phyloP scores from a whole-genome alignment of 192 early-diverging fungal species.

The Coemansia sp. region DNA sequence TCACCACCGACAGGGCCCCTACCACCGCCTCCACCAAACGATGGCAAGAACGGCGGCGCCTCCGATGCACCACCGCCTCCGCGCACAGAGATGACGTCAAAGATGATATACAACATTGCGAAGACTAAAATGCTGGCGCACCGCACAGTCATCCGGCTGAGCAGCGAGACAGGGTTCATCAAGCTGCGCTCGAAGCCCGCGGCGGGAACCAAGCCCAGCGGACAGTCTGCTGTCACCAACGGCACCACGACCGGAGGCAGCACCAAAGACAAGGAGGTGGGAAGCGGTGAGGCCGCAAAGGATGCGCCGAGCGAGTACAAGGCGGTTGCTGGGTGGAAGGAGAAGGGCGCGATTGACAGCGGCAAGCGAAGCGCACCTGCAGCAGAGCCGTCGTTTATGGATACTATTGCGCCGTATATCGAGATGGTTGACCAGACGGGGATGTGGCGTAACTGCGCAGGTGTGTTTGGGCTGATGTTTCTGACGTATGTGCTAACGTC shows the following conservation, averaged over 20 bases:
- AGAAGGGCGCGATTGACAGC: slow-evolving; percentile 51
- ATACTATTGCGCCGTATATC: slow-evolving; percentile 41
- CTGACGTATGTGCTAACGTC: slow-evolving; percentile 52
- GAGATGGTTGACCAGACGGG: slow-evolving; percentile 54
- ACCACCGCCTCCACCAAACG: slow-evolving; percentile 7
- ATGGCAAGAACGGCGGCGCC: slow-evolving; percentile 1
- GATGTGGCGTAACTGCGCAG: slow-evolving; percentile 58
- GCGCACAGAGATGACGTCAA: slow-evolving; percentile 25
- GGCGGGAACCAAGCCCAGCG: slow-evolving; percentile 6
- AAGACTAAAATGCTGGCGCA: slow-evolving; percentile 44
- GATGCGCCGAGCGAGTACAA: slow-evolving; percentile 11
- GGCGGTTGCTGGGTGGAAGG: slow-evolving; percentile 50
- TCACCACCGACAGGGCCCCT: slow-evolving; percentile 10
- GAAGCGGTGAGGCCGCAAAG: neutral
- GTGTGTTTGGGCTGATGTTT: slow-evolving; percentile 53
- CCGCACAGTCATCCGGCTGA: slow-evolving; percentile 43
- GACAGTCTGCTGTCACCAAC: slow-evolving; percentile 7
- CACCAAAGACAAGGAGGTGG: neutral
- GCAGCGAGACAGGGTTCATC: slow-evolving; percentile 49
- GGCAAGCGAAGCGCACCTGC: slow-evolving; percentile 43
- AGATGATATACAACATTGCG: slow-evolving; percentile 52
- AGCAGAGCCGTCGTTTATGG: slow-evolving; percentile 39
- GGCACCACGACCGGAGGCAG: slow-evolving; percentile 3
- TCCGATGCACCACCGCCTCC: slow-evolving; percentile 2
- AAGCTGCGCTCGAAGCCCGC: slow-evolving; percentile 45